Evolutionary conservation across 805 yeast genomes (phyloP).

Genomic region (Myxozyma mucilagina): DNA sequence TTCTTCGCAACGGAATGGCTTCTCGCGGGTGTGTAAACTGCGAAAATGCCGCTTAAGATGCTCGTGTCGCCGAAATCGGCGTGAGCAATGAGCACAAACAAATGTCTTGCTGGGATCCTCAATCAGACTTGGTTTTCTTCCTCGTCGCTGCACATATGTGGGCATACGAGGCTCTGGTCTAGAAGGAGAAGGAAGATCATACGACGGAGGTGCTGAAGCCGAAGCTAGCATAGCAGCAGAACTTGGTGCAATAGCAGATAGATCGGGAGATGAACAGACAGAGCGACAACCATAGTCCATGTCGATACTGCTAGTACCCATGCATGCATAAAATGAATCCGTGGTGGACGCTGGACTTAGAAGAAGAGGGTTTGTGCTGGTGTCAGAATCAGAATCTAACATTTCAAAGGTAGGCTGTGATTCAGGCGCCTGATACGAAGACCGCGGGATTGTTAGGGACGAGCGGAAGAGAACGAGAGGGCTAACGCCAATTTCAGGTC

Average conservation of each 20-base stretch:
- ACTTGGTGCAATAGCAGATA: background rate
- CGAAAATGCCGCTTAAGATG: conserved; percentile 58
- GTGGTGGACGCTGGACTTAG: too few relatives aligned
- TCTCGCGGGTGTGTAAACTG: conserved; percentile 68
- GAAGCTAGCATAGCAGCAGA: conserved; percentile 5
- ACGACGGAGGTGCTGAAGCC: background rate
- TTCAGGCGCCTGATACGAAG: too few relatives aligned
- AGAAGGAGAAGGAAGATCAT: background rate
- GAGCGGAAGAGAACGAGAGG: too few relatives aligned
- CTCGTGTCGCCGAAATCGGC: conserved; percentile 45
- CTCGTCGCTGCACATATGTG: conserved; percentile 24
- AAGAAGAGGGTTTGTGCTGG: too few relatives aligned
- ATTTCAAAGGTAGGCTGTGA: too few relatives aligned
- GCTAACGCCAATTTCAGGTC: too few relatives aligned
- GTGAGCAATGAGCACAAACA: conserved; percentile 42
- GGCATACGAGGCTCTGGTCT: conserved; percentile 2
- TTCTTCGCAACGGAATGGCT: conserved; percentile 38
- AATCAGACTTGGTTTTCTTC: conserved; percentile 26
- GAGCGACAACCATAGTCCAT: too few relatives aligned
- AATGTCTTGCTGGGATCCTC: conserved; percentile 38
- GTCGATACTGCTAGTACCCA: too few relatives aligned
- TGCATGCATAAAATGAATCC: too few relatives aligned
- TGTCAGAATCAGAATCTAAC: too few relatives aligned
- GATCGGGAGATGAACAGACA: background rate
- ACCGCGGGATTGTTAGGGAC: too few relatives aligned